phyloP scores from a whole-genome alignment of 345 rosid species.

The Gynandropsis gynandra region DNA sequence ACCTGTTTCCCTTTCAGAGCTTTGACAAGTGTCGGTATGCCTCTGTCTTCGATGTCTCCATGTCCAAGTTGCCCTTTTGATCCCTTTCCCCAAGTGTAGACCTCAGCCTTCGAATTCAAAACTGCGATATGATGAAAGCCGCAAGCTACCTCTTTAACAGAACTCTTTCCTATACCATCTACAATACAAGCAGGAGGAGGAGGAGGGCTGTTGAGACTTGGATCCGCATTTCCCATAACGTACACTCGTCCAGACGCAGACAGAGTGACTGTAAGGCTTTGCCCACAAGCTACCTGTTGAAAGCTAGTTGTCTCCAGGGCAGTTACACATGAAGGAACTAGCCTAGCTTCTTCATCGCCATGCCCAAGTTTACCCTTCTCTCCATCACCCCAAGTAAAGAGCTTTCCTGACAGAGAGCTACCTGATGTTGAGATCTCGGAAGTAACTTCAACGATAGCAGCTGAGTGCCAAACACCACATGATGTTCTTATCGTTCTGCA shows the following conservation, averaged over 20 bases:
- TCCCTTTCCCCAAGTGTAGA: conserved; percentile 66
- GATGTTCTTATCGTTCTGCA: conserved; percentile 40
- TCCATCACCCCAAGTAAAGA: conserved; percentile 69
- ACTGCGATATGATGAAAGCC: conserved; percentile 56
- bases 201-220: conserved; percentile 41
- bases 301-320: conserved; percentile 40
- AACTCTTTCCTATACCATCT: conserved; percentile 35
- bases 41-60: conserved; percentile 39
- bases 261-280: conserved; percentile 48
- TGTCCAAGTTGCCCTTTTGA: conserved; percentile 58
- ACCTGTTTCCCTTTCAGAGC: conserved; percentile 54
- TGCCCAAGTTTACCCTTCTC: conserved; percentile 58
- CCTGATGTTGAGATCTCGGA: conserved; percentile 23
- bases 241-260: conserved; percentile 43
- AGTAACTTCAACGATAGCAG: conserved; percentile 47
- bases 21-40: conserved; percentile 44
- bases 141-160: conserved; percentile 50
- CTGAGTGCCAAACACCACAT: conserved; percentile 69
- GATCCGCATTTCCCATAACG: conserved; percentile 44
- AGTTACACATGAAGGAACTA: conserved; percentile 42
- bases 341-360: conserved; percentile 43
- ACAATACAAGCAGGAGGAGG: conserved; percentile 41
- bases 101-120: conserved; percentile 51
- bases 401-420: conserved; percentile 35
- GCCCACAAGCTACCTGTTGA: conserved; percentile 57